Base-by-base conservation (phyloP, 2,329 filamentous ascomycete species). In the Epichloe sibirici region DNA sequence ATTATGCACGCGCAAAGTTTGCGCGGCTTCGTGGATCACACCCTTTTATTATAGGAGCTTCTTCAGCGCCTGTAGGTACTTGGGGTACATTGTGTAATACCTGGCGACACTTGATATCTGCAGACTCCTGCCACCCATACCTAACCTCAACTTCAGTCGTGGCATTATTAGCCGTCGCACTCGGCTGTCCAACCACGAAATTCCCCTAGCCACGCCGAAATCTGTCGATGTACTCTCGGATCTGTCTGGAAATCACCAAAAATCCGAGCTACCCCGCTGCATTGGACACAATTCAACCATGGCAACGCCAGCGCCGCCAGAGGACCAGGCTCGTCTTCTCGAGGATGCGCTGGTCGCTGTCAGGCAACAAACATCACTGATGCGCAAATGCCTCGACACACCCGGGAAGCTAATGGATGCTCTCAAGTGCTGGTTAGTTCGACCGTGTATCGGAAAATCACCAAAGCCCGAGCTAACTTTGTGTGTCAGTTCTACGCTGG, bases 321-420 rank as follows among this genome's bases (percentile, higher is more conserved):
- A 90, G 72, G 86, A 90, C 72, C 86, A 85, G 80, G 89, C 88
- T 64, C 87, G 90, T 65, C 82, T 98, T 74, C 85, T 98, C 62
- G 93, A 98, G 74, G 93, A 98, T 85, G 93, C 94, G 65, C 76
- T 97, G 71, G 82, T 87, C 56, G 91, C 95, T 50, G 94, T 98
- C 71, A 88, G 91, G 73, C 91, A 97, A 74, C 94, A 98, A 80
- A 93, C 91, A 55, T 82, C 84, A 65, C 79, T 95, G 68, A 98
- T 98, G 93, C 90, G 91, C 74, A 91, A 94, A 75, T 97, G 90
- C 65, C 79, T 98, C 56, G 94, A 98, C 68, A 94, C 89, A 9
- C 90, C 93, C 6, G 91, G 93, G 58, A 98, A 98, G 79, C 83
- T 98, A 59, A 98, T 98, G 93, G 93, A 98, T 76, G 93, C 93